Conservation (phyloP, 805 yeast genomes). For the Hanseniaspora clermontiae region DNA sequence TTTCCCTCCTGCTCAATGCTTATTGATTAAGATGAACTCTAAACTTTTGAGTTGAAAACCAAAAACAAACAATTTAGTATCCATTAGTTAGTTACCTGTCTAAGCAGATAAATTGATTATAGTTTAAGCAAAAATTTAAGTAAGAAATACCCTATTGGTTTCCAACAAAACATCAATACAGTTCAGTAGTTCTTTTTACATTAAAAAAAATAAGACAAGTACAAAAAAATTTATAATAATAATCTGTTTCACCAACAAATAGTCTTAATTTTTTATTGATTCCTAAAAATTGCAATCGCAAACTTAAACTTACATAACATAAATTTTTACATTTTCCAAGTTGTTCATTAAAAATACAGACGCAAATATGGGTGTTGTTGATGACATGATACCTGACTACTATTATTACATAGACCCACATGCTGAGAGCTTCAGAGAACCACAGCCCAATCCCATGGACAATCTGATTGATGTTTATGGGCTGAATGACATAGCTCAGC, state of each 20-base stretch:
- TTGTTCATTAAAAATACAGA: conserved; percentile 5
- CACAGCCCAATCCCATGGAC: conserved; percentile 57
- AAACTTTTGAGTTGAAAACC: neutral
- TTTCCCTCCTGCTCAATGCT: neutral
- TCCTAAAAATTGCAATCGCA: too few relatives aligned
- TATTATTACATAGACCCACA: conserved; percentile 33
- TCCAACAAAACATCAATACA: too few relatives aligned
- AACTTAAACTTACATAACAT: neutral
- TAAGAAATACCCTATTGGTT: neutral
- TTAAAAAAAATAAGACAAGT: neutral
- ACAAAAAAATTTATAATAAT: too few relatives aligned
- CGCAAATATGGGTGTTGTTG: conserved; percentile 5
- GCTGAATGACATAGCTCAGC: conserved; percentile 51
- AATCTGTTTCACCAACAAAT: too few relatives aligned
- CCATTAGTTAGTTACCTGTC: neutral
- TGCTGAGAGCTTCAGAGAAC: conserved; percentile 24
- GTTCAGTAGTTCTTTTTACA: too few relatives aligned
- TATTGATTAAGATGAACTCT: too few relatives aligned
- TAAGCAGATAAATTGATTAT: neutral
- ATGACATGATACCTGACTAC: conserved; percentile 22
- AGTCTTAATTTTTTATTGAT: too few relatives aligned
- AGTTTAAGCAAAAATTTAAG: neutral
- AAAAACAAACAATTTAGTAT: neutral
- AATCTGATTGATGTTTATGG: conserved; percentile 62
- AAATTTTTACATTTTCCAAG: neutral